Evolutionary conservation across 2,329 filamentous ascomycete genomes (phyloP).

Genomic region (Chaetomium sp.): DNA sequence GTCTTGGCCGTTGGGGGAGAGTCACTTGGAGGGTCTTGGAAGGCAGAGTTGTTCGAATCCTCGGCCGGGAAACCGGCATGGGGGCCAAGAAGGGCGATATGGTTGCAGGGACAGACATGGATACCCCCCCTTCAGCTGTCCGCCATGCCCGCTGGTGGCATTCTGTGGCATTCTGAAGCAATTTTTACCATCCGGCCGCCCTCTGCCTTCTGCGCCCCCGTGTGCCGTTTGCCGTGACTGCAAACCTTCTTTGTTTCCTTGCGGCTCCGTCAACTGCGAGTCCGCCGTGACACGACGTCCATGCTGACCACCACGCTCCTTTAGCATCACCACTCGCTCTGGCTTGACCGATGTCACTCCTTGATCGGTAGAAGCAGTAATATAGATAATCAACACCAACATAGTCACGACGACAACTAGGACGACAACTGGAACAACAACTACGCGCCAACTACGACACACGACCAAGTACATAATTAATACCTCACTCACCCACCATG

Average conservation of each 20-base stretch:
- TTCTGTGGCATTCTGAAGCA: too few species aligned
- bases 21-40: too few species aligned
- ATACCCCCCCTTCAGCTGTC: too few species aligned
- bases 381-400: too few species aligned
- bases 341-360: too few species aligned
- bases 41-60: too few species aligned
- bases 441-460: neutral
- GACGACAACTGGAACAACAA: too few species aligned
- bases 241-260: neutral
- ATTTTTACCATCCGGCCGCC: neutral
- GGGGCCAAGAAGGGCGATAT: neutral
- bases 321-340: neutral
- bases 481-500: conserved; percentile 10
- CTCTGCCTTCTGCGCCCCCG: neutral
- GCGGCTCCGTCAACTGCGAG: conserved; percentile 3
- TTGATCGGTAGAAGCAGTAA: neutral
- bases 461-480: neutral
- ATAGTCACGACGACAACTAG: too few species aligned
- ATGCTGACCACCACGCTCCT: conserved; percentile 3
- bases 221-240: too few species aligned
- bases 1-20: too few species aligned
- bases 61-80: conserved; percentile 1
- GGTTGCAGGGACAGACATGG: neutral
- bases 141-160: too few species aligned
- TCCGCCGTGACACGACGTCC: conserved; percentile 5